Conservation (phyloP, 768 basidiomycete genomes). For the Nevesoporus exiguus region DNA sequence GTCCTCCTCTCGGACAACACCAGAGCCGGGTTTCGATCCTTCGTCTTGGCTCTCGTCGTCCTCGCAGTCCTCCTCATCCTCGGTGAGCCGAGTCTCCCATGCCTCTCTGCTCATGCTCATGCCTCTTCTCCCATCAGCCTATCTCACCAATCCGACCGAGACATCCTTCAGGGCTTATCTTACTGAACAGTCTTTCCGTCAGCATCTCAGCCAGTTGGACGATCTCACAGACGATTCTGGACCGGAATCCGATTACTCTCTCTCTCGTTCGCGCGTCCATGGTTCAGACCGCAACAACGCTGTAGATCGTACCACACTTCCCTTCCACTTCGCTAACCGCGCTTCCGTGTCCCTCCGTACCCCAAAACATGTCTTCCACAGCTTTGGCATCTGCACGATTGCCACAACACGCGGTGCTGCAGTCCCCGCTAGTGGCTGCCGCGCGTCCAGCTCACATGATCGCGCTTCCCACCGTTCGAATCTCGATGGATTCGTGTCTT, state of each 20-base stretch:
- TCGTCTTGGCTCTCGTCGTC: conserved; percentile 68
- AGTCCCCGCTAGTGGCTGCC: conserved; percentile 53
- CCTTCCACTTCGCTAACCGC: conserved; percentile 86
- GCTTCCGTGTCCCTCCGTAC: conserved; percentile 92
- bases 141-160: conserved; percentile 93
- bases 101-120: not conserved
- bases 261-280: conserved; percentile 25
- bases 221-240: conserved; percentile 53
- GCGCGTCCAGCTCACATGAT: conserved; percentile 33
- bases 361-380: conserved; percentile 83
- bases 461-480: conserved; percentile 29
- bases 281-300: conserved; percentile 18
- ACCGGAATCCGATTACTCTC: conserved; percentile 32
- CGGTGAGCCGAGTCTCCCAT: conserved; percentile 44
- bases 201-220: conserved; percentile 85
- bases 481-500: conserved; percentile 48
- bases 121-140: conserved; percentile 50
- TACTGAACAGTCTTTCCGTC: conserved; percentile 96
- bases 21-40: conserved; percentile 64
- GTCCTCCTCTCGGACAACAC: conserved; percentile 50
- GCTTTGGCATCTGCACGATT: conserved; percentile 83
- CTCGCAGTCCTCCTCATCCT: conserved; percentile 66
- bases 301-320: conserved; percentile 29
- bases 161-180: conserved; percentile 91
- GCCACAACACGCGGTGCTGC: conserved; percentile 44